Conservation (phyloP, 2,329 filamentous ascomycete species). For the Teratosphaeria gauchensis region DNA sequence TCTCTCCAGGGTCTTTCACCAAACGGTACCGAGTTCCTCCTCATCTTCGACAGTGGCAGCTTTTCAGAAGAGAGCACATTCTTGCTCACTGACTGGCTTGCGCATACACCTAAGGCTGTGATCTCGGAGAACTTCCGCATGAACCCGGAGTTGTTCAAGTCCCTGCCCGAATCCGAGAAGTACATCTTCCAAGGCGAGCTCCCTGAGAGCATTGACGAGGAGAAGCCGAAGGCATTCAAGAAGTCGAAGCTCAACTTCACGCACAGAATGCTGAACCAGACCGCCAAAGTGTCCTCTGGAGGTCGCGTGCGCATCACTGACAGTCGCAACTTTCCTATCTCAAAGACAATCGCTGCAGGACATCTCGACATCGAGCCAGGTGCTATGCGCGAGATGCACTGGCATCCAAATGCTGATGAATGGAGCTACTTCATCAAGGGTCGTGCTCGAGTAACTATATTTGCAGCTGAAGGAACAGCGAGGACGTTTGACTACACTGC, state of each 20-base stretch:
- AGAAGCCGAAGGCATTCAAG: slow-evolving; percentile 55
- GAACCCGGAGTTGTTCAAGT: slow-evolving; percentile 58
- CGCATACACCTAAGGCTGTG: slow-evolving; percentile 60
- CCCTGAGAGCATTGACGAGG: slow-evolving; percentile 55
- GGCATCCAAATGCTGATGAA: slow-evolving; percentile 57
- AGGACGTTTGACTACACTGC: slow-evolving; percentile 67
- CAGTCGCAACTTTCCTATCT: slow-evolving; percentile 65
- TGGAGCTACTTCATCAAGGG: slow-evolving; percentile 63
- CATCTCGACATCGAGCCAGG: slow-evolving; percentile 62
- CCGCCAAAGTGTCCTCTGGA: slow-evolving; percentile 55
- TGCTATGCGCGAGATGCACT: slow-evolving; percentile 70
- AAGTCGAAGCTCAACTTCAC: slow-evolving; percentile 60
- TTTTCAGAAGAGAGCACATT: slow-evolving; percentile 62
- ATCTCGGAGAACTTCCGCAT: slow-evolving; percentile 68
- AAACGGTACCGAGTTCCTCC: slow-evolving; percentile 56
- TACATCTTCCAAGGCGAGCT: slow-evolving; percentile 65
- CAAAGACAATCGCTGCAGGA: slow-evolving; percentile 62
- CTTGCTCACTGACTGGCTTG: slow-evolving; percentile 61
- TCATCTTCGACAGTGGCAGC: slow-evolving; percentile 51
- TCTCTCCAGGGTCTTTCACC: slow-evolving; percentile 62
- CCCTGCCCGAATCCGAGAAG: slow-evolving; percentile 56
- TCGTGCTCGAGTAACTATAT: slow-evolving; percentile 63
- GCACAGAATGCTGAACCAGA: slow-evolving; percentile 61
- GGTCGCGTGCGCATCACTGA: slow-evolving; percentile 66
- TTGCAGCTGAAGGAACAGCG: slow-evolving; percentile 57